Evolutionary conservation across 768 basidiomycete genomes (phyloP).

Genomic region (Leucosporidium creatinivorum): DNA sequence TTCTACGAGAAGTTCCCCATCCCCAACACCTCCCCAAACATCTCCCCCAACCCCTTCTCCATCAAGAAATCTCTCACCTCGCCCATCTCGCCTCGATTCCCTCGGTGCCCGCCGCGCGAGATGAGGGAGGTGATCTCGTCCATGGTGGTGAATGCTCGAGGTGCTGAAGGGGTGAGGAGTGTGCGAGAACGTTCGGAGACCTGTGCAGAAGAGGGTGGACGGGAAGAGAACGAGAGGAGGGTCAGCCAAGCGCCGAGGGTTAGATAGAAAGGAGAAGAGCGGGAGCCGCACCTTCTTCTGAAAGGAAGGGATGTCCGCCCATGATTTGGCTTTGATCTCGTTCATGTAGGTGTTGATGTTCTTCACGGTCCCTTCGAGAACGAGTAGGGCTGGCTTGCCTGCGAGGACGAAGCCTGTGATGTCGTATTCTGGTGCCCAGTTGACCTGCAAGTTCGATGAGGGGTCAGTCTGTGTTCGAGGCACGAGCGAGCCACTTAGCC

Average conservation of each 20-base stretch:
- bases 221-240: not conserved
- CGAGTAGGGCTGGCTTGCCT: constrained; percentile 45
- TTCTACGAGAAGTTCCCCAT: not conserved
- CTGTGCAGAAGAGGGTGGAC: constrained; percentile 13
- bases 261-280: not conserved
- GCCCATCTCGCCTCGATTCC: constrained; percentile 43
- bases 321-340: constrained; percentile 43
- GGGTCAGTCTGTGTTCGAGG: not conserved
- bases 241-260: not conserved
- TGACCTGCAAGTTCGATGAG: constrained; percentile 27
- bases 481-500: not conserved
- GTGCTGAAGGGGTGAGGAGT: constrained; percentile 4
- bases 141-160: constrained; percentile 40
- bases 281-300: constrained; percentile 42
- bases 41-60: constrained; percentile 40
- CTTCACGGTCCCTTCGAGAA: constrained; percentile 41
- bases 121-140: constrained; percentile 43
- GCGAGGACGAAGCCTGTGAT: constrained; percentile 44
- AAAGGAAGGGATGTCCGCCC: constrained; percentile 45
- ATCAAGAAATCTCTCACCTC: constrained; percentile 42
- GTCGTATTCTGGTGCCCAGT: constrained; percentile 39
- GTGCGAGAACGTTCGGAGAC: constrained; percentile 43
- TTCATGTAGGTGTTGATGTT: constrained; percentile 41
- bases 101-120: constrained; percentile 39
- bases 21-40: constrained; percentile 42